A percentile compares a stretch with the other conserved stretches of the same genome.
phyloP scores from a whole-genome alignment of 768 basidiomycete genomes.

The Pleurotus cornucopiae region DNA sequence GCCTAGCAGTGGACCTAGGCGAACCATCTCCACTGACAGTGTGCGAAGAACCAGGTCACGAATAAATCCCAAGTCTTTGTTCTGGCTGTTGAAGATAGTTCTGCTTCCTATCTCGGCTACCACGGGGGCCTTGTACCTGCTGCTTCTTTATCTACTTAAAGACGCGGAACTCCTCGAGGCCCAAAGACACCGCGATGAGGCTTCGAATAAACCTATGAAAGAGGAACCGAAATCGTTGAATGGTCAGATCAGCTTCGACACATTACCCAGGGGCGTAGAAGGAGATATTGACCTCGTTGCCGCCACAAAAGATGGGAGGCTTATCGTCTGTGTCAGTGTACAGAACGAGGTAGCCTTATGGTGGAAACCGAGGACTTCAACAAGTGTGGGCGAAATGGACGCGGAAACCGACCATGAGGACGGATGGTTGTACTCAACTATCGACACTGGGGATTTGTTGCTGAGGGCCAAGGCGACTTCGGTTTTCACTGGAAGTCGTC shows the following conservation, averaged over 20 bases:
- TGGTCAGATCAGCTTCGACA: constrained; percentile 51
- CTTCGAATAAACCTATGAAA: constrained; percentile 23
- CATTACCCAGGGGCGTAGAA: constrained; percentile 75
- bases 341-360: constrained; percentile 77
- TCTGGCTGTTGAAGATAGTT: constrained; percentile 82
- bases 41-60: constrained; percentile 21
- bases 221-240: constrained; percentile 32
- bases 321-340: constrained; percentile 68
- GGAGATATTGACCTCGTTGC: constrained; percentile 84
- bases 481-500: constrained; percentile 11
- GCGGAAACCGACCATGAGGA: constrained; percentile 26
- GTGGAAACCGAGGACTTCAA: constrained; percentile 20
- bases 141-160: constrained; percentile 85
- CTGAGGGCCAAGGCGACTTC: constrained; percentile 46
- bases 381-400: background rate
- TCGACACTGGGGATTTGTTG: constrained; percentile 53
- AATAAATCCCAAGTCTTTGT: constrained; percentile 48
- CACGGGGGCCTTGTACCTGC: constrained; percentile 63
- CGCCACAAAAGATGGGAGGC: constrained; percentile 59
- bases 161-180: constrained; percentile 89
- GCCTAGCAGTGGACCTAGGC: background rate
- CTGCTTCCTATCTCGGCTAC: constrained; percentile 81
- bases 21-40: background rate
- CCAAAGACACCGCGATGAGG: constrained; percentile 60
- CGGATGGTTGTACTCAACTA: constrained; percentile 30